phyloP scores from a whole-genome alignment of 306 rosid species.

The Sechiopsis laciniata region DNA sequence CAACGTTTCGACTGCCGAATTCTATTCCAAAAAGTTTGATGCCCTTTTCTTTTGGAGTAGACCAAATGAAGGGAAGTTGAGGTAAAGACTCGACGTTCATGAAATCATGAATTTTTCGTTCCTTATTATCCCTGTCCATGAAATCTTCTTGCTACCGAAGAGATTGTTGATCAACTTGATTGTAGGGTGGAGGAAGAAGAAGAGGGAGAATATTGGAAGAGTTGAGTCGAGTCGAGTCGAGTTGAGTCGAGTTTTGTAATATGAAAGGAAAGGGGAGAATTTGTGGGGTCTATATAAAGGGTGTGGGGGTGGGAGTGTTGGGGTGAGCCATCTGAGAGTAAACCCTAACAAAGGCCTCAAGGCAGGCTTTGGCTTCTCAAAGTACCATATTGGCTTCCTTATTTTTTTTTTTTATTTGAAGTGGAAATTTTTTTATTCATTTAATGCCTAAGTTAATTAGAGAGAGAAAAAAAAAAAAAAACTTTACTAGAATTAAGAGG shows the following conservation, averaged over 20 bases:
- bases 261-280: slow-evolving; percentile 8
- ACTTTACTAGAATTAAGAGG: not conserved
- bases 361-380: slow-evolving; percentile 51
- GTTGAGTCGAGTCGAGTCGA: not conserved
- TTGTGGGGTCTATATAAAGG: slow-evolving; percentile 57
- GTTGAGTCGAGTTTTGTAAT: slow-evolving; percentile 9
- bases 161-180: not conserved
- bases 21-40: slow-evolving; percentile 80
- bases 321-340: slow-evolving; percentile 73
- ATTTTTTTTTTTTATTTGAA: not conserved
- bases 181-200: not conserved
- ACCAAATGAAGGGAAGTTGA: slow-evolving; percentile 90
- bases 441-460: not conserved
- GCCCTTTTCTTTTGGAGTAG: slow-evolving; percentile 54
- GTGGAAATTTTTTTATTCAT: not conserved
- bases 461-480: too few species aligned
- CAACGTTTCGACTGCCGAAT: slow-evolving; percentile 31
- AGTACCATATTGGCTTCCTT: slow-evolving; percentile 45
- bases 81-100: slow-evolving; percentile 93
- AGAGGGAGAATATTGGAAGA: not conserved
- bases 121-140: slow-evolving; percentile 53
- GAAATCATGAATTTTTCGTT: slow-evolving; percentile 83
- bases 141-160: not conserved
- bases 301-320: slow-evolving; percentile 20
- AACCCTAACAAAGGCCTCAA: slow-evolving; percentile 68